A percentile compares a stretch with the other conserved stretches of the same genome.
Evolutionary conservation across 208 protist species (phyloP).

Genomic region (Angomonas desouzai): DNA sequence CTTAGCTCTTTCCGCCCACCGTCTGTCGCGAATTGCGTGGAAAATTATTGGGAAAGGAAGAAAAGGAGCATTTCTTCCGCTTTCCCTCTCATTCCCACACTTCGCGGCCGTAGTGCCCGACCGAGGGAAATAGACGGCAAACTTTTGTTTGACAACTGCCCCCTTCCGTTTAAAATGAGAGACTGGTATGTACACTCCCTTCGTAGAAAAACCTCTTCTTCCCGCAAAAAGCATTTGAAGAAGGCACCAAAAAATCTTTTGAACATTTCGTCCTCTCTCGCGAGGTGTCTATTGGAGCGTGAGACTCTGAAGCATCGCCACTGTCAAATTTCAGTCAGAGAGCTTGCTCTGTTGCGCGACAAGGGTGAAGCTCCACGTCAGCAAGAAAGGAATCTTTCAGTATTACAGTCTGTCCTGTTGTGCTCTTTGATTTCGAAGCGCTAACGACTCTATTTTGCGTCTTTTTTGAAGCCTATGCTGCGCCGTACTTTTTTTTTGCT

Average conservation of each 20-base stretch:
- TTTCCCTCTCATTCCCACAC: slow-evolving; percentile 52
- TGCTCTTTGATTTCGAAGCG: neutral
- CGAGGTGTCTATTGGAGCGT: neutral
- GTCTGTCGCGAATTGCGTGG: slow-evolving; percentile 14
- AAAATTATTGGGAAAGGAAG: slow-evolving; percentile 71
- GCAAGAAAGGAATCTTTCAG: neutral
- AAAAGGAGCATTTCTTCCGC: slow-evolving; percentile 27
- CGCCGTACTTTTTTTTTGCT: too few species aligned
- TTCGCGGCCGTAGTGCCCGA: slow-evolving; percentile 17
- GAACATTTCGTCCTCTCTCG: neutral
- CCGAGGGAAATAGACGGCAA: neutral
- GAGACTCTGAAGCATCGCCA: slow-evolving; percentile 3
- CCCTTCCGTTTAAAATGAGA: slow-evolving; percentile 74
- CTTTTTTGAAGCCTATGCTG: too few species aligned
- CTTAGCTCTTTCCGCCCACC: neutral
- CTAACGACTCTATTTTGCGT: too few species aligned
- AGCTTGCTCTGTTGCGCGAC: neutral
- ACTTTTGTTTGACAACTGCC: slow-evolving; percentile 65
- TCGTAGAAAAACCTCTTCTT: slow-evolving; percentile 11
- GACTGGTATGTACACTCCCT: slow-evolving; percentile 63
- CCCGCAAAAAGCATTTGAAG: neutral
- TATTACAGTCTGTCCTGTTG: slow-evolving; percentile 2
- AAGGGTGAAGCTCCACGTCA: neutral
- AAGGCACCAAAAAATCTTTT: too few species aligned
- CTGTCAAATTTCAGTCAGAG: neutral